Conservation (phyloP, 495 filamentous ascomycete species). For the Astrothelium subdiscretum region DNA sequence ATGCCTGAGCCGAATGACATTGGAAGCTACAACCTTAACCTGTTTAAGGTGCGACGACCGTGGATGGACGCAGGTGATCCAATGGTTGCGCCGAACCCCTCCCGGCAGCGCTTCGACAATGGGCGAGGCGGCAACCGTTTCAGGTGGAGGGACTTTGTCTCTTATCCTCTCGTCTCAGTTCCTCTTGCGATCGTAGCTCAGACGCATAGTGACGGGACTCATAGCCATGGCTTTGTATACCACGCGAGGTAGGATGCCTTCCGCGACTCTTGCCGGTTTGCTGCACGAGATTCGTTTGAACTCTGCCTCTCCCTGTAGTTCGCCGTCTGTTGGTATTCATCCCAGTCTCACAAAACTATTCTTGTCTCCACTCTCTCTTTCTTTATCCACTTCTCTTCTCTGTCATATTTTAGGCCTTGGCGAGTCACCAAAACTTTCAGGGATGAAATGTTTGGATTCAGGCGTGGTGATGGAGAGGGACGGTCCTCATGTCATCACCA, state of each 20-base stretch:
- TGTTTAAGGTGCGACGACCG: background rate
- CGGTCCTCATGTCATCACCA: background rate
- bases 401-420: background rate
- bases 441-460: constrained; percentile 1
- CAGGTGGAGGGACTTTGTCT: background rate
- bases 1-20: background rate
- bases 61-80: background rate
- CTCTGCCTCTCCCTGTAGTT: background rate
- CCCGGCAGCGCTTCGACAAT: background rate
- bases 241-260: background rate
- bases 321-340: background rate
- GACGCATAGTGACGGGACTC: background rate
- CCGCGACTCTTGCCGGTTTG: background rate
- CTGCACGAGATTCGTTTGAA: constrained; percentile 1
- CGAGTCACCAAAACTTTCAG: background rate
- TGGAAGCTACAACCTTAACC: background rate
- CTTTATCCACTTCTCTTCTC: background rate
- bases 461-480: background rate
- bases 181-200: background rate
- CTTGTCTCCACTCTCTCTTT: background rate
- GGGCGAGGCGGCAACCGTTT: background rate
- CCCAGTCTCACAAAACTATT: background rate
- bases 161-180: background rate
- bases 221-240: background rate
- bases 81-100: background rate